phyloP scores from a whole-genome alignment of 2,329 filamentous ascomycete species.

The Pleurostoma richardsiae region DNA sequence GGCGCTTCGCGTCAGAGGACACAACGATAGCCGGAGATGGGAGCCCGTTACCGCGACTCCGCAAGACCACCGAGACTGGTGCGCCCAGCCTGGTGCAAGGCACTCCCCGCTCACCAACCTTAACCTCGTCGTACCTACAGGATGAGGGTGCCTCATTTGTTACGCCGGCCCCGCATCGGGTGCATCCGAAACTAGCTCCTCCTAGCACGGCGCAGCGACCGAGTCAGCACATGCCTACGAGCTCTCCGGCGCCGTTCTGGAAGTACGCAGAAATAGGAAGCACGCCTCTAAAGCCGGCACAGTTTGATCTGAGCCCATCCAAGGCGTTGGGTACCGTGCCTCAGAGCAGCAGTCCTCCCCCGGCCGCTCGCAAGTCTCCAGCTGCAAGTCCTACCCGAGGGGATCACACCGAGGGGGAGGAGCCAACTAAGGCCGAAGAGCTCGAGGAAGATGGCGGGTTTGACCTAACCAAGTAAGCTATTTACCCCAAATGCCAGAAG shows the following conservation, averaged over 20 bases:
- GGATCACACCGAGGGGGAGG: slow-evolving; percentile 13
- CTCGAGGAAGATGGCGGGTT: slow-evolving; percentile 49
- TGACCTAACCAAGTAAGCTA: slow-evolving; percentile 51
- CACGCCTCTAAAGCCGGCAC: slow-evolving; percentile 55
- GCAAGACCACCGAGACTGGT: slow-evolving; percentile 37
- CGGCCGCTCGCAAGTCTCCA: slow-evolving; percentile 43
- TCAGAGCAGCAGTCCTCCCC: slow-evolving; percentile 56
- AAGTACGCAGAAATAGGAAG: slow-evolving; percentile 75
- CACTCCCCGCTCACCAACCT: slow-evolving; percentile 52
- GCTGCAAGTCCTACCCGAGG: slow-evolving; percentile 43
- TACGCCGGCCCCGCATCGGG: slow-evolving; percentile 67
- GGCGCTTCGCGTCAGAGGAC: slow-evolving; percentile 32
- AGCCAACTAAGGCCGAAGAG: slow-evolving; percentile 12
- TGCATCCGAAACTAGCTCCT: slow-evolving; percentile 70
- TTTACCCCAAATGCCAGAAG: not conserved
- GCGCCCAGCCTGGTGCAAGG: slow-evolving; percentile 42
- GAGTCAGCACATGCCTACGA: slow-evolving; percentile 81
- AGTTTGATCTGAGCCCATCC: slow-evolving; percentile 55
- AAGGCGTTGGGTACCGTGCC: slow-evolving; percentile 37
- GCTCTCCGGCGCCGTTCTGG: slow-evolving; percentile 83
- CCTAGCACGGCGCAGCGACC: slow-evolving; percentile 77
- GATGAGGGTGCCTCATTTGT: slow-evolving; percentile 59
- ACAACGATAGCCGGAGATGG: slow-evolving; percentile 45
- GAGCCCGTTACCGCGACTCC: slow-evolving; percentile 56
- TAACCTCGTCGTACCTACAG: slow-evolving; percentile 58